Evolutionary conservation across 345 rosid species (phyloP).

Genomic region (Eucalyptus albens): DNA sequence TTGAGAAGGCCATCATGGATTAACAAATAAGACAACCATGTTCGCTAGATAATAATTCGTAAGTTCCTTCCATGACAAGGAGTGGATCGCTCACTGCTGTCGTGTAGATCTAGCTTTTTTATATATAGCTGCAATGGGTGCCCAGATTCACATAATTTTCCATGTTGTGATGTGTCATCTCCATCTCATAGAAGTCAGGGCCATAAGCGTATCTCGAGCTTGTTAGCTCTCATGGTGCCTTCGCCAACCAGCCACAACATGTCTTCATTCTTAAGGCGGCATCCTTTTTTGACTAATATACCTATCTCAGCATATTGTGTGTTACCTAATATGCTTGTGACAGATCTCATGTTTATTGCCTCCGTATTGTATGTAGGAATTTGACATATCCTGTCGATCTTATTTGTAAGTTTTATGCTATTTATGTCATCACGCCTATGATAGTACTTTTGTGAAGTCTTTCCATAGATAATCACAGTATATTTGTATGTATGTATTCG

Average conservation of each 20-base stretch:
- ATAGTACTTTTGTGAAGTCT: too few relatives aligned
- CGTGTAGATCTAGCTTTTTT: neutral
- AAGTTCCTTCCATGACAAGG: neutral
- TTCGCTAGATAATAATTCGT: neutral
- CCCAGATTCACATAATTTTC: neutral
- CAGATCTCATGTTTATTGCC: too few relatives aligned
- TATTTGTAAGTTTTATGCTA: too few relatives aligned
- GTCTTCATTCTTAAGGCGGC: too few relatives aligned
- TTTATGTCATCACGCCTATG: fast-evolving
- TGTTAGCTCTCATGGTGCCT: neutral
- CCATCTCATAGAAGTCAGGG: neutral
- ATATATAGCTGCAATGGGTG: neutral
- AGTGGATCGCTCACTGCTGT: fast-evolving
- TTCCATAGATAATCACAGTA: too few relatives aligned
- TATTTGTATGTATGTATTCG: too few relatives aligned
- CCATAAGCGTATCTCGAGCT: too few relatives aligned
- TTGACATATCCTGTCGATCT: too few relatives aligned
- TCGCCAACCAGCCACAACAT: neutral
- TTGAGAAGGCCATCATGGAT: neutral
- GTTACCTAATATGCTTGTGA: too few relatives aligned
- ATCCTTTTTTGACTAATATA: too few relatives aligned
- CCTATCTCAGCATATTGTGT: fast-evolving
- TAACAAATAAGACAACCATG: neutral
- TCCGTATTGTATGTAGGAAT: too few relatives aligned
- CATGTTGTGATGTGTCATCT: neutral